Evolutionary conservation across 768 basidiomycete species (phyloP).

Genomic region (Amylocystis lapponica): DNA sequence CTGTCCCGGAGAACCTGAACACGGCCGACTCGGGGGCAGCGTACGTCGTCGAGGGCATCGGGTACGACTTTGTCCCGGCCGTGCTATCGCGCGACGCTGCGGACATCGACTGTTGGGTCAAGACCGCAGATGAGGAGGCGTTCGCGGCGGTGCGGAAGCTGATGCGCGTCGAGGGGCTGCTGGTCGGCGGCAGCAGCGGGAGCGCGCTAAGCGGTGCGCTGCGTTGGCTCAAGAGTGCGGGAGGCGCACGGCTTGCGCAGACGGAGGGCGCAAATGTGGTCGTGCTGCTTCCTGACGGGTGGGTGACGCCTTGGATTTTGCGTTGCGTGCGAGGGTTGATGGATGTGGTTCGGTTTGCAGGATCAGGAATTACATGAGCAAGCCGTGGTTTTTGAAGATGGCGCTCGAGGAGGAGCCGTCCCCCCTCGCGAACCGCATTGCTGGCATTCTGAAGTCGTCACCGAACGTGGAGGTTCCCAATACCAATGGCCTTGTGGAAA

Average conservation of each 20-base stretch:
- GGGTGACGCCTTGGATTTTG: slow-evolving; percentile 22
- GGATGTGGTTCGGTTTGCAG: slow-evolving; percentile 35
- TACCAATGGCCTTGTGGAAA: slow-evolving; percentile 12
- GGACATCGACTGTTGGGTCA: slow-evolving; percentile 77
- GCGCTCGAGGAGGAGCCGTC: slow-evolving; percentile 52
- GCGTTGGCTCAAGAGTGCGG: slow-evolving; percentile 60
- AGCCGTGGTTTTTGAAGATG: slow-evolving; percentile 82
- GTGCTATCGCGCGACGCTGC: slow-evolving; percentile 74
- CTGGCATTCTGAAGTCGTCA: slow-evolving; percentile 27
- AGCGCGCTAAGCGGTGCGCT: slow-evolving; percentile 77
- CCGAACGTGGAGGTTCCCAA: slow-evolving; percentile 14
- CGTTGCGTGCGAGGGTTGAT: slow-evolving; percentile 2
- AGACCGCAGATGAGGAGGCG: slow-evolving; percentile 76
- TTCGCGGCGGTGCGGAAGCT: slow-evolving; percentile 69
- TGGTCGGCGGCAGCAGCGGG: slow-evolving; percentile 93
- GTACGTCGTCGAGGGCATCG: slow-evolving; percentile 94
- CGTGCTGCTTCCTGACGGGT: slow-evolving; percentile 88
- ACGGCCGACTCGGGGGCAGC: slow-evolving; percentile 37
- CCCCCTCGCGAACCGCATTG: slow-evolving; percentile 45
- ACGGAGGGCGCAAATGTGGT: slow-evolving; percentile 83
- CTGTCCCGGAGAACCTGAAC: slow-evolving; percentile 63
- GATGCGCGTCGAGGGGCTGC: slow-evolving; percentile 81
- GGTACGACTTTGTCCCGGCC: slow-evolving; percentile 88
- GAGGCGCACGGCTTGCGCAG: slow-evolving; percentile 57
- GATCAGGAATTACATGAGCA: slow-evolving; percentile 92